Percentiles rank a stretch among this genome's conserved stretches.
Conservation (phyloP, 331 rosid genomes). For the Acacia pycnantha region DNA sequence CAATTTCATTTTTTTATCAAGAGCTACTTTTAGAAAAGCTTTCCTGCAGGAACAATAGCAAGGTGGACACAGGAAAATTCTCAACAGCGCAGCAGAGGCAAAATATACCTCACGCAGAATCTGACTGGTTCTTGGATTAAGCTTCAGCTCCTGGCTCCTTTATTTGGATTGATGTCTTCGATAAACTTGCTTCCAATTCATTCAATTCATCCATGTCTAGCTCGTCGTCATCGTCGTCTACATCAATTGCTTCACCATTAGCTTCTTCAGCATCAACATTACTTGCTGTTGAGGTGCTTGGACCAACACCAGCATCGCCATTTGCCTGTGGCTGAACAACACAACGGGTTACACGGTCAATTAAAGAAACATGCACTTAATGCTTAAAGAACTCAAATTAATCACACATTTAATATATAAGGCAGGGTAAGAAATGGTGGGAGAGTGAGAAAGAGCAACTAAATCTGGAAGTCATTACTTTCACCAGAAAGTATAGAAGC, state of each 20-base stretch:
- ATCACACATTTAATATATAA: not conserved
- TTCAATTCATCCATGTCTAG: slow-evolving; percentile 48
- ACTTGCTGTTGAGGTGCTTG: slow-evolving; percentile 18
- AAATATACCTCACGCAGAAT: not conserved
- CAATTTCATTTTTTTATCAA: slow-evolving; percentile 19
- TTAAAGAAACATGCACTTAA: not conserved
- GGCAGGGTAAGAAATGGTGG: not conserved
- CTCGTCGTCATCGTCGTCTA: slow-evolving; percentile 32
- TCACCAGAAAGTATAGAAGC: not conserved
- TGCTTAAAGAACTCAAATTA: not conserved
- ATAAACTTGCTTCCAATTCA: slow-evolving; percentile 52
- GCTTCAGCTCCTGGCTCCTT: slow-evolving; percentile 25
- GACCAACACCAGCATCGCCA: slow-evolving; percentile 31
- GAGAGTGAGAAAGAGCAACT: not conserved
- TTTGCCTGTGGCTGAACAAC: slow-evolving; percentile 23
- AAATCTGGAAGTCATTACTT: not conserved
- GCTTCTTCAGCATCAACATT: slow-evolving; percentile 19
- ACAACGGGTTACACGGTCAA: not conserved
- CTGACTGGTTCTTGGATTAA: slow-evolving; percentile 1
- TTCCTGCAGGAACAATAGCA: not conserved
- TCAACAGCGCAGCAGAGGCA: not conserved
- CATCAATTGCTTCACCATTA: slow-evolving; percentile 22
- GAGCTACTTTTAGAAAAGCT: not conserved
- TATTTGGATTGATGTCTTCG: slow-evolving; percentile 35
- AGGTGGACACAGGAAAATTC: slow-evolving; percentile 10